These are phyloP conservation scores for Trypanosoma theileri DNA, from an alignment of 208 protist genomes.

Conservation along the genomic window DNA sequence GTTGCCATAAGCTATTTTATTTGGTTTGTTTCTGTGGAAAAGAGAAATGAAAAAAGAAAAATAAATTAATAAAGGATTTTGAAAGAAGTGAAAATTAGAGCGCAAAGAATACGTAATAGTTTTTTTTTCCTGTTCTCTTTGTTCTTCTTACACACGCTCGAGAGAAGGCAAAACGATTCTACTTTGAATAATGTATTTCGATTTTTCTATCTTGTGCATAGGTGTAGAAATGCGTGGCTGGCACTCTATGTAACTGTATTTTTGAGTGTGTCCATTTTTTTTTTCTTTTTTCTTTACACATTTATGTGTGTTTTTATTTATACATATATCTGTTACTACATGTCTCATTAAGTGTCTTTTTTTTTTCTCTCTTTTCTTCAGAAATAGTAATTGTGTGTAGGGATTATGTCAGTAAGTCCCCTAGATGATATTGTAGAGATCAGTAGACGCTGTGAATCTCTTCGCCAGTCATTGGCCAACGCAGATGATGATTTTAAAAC, in stretches of 20 bases:
- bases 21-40: not conserved
- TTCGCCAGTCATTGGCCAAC: slow-evolving; percentile 12
- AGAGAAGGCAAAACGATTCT: not conserved
- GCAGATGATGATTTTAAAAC: slow-evolving; percentile 22
- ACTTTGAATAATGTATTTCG: too few species aligned
- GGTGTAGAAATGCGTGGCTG: too few species aligned
- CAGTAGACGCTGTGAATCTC: slow-evolving; percentile 18
- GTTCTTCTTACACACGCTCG: not conserved
- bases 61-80: not conserved
- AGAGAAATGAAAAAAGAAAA: slow-evolving; percentile 10
- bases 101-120: not conserved
- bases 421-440: slow-evolving; percentile 35
- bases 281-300: not conserved
- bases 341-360: too few species aligned
- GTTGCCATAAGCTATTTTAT: too few species aligned
- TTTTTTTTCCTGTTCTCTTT: slow-evolving; percentile 16
- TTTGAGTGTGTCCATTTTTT: not conserved
- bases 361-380: slow-evolving; percentile 14
- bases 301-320: not conserved
- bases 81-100: slow-evolving; percentile 1
- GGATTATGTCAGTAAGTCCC: slow-evolving; percentile 24
- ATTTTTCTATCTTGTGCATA: too few species aligned
- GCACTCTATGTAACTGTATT: not conserved
- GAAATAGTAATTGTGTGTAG: not conserved
- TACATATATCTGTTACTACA: too few species aligned